phyloP scores from a whole-genome alignment of 73 alveolate genomes.

The Symbiodinium pilosum region DNA sequence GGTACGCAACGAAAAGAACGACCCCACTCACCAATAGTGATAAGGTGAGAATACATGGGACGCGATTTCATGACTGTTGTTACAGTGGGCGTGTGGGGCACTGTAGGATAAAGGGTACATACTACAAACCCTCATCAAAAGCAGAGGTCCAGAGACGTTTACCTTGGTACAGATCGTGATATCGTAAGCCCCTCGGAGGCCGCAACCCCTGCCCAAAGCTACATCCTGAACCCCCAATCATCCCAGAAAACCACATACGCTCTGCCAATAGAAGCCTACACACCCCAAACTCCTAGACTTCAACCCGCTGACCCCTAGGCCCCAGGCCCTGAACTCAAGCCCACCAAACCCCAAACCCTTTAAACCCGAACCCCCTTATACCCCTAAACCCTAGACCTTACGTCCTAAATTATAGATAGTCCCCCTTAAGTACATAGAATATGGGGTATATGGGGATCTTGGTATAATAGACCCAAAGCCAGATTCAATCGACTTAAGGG shows the following conservation, averaged over 20 bases:
- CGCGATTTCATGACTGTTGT: too few relatives aligned
- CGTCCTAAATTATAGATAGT: background rate
- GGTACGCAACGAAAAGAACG: too few relatives aligned
- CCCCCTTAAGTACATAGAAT: background rate
- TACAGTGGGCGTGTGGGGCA: too few relatives aligned
- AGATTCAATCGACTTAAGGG: too few relatives aligned
- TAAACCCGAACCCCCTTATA: background rate
- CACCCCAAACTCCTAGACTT: background rate
- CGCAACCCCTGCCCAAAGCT: background rate
- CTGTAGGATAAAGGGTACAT: too few relatives aligned
- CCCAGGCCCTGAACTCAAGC: background rate
- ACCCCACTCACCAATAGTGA: too few relatives aligned
- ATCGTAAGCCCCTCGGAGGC: background rate
- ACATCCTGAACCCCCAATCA: background rate
- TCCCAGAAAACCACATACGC: background rate
- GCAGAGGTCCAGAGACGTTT: too few relatives aligned
- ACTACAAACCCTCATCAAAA: too few relatives aligned
- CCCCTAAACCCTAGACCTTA: background rate
- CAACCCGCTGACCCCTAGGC: background rate
- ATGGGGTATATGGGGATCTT: too few relatives aligned
- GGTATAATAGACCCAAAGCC: too few relatives aligned
- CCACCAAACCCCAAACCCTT: background rate
- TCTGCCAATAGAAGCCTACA: background rate
- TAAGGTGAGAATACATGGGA: too few relatives aligned
- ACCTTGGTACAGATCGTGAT: background rate